Evolutionary conservation across 495 filamentous ascomycete species (phyloP), one percentile per base, ranked within the genome.

Genomic region (Trichoderma reesei): DNA sequence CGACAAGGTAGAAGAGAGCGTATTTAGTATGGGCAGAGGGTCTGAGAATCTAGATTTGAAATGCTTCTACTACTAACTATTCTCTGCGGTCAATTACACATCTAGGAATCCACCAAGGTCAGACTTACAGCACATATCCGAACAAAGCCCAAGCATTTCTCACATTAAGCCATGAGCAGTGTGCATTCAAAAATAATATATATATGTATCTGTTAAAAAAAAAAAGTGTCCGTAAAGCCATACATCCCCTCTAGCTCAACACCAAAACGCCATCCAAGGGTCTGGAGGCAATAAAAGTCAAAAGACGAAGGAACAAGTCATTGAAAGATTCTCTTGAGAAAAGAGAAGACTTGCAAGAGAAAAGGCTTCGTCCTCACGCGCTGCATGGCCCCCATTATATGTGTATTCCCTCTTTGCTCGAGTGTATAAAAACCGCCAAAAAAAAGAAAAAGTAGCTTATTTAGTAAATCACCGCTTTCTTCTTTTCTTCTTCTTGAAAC

Each of bases 221-320:
- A 18, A 48, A 48, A 48, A 26, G n/a, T 48, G 31, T 56, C 51
- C 51, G 34, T 56, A 56, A 56, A 33, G 51, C 51, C 51, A 56
- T 56, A 31, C 51, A 31, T 34, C 51, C 51, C 37, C 51, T 56
- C 51, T 56, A 56, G 51, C 51, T 56, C 51, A 56, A 56, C 51
- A 56, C 51, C 51, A 33, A 56, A 56, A 56, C 51, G 51, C 51
- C 51, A 56, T 56, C 51, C 51, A 56, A 56, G 34, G 51, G 51
- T 56, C 18, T 56, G 51, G 51, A 56, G 51, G 51, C 51, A n/a
- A n/a, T n/a, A n/a, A 56, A 56, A 34, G n/a, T 16, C n/a, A n/a
- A 18, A 16, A 33, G 6, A 56, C 51, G 26, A 54, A 31, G 14
- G 26, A 56, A 34, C 51, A 34, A 56, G 51, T 56, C 51, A 56